Evolutionary conservation across 495 filamentous ascomycete genomes (phyloP).

Genomic region (Aspergillus affinis): DNA sequence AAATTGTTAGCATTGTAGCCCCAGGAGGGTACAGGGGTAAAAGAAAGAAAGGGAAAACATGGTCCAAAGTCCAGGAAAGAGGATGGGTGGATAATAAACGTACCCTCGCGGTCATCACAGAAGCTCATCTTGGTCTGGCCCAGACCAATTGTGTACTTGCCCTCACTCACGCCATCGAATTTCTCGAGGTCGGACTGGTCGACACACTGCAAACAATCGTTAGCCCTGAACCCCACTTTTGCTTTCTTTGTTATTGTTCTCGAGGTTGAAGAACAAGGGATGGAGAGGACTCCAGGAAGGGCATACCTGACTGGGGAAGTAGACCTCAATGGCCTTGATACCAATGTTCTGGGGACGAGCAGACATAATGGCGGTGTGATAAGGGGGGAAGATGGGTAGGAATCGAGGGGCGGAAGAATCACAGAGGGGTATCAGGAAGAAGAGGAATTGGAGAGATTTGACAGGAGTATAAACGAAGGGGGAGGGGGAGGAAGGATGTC

Average conservation of each 20-base stretch:
- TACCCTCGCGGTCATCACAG: constrained; percentile 98
- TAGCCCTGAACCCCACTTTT: constrained; percentile 19
- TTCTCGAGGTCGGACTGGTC: constrained; percentile 95
- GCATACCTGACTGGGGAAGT: constrained; percentile 92
- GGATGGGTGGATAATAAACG: constrained; percentile 22
- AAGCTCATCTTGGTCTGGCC: constrained; percentile 99
- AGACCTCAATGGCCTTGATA: constrained; percentile 99
- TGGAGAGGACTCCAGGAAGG: not conserved
- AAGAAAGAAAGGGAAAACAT: not conserved
- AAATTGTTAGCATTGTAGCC: constrained; percentile 7
- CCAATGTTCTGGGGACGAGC: constrained; percentile 92
- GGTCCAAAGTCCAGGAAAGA: not conserved
- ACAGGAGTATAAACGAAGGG: constrained; percentile 1
- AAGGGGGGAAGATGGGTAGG: not conserved
- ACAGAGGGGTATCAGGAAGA: constrained; percentile 3
- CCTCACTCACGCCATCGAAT: constrained; percentile 91
- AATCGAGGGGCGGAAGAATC: not conserved
- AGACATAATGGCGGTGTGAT: constrained; percentile 63
- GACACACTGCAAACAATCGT: constrained; percentile 68
- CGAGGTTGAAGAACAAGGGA: not conserved
- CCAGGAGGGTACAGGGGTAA: not conserved
- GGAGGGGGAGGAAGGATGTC: constrained; percentile 5
- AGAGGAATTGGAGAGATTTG: not conserved
- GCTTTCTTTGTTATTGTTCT: constrained; percentile 1
- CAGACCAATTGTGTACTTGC: constrained; percentile 99